Evolutionary conservation across 2,329 filamentous ascomycete genomes (phyloP), one percentile per base, ranked within the genome.

Genomic region (Nectriaceae sp.): DNA sequence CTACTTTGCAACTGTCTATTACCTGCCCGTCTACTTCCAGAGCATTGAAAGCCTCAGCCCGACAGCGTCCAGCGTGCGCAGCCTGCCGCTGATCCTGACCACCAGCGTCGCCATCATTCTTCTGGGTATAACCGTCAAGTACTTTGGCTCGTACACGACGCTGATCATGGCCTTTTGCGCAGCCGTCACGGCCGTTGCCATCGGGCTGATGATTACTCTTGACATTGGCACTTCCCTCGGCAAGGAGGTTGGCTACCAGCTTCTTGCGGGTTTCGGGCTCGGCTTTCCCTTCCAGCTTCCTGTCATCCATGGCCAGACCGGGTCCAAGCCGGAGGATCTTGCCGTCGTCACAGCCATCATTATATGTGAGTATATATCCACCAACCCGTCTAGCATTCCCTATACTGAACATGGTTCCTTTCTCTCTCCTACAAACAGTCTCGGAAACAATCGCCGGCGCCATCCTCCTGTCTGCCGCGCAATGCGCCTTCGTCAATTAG

Each of bases 401-500:
- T 40, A 8, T 15, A 29, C 21, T 46, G 22, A 10, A 5, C 21
- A 29, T 29, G 15, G n/a, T n/a, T n/a, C n/a, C n/a, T n/a, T n/a
- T n/a, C n/a, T n/a, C n/a, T 16, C 26, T 40, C 11, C 20, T 31
- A 22, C 33, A 24, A 40, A 4, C 21, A 58, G 53, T 75, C 56
- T 61, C 63, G 37, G 71, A 75, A 54, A 74, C 68, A 11, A 64
- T 75, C 31, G 72, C 72, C 11, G 71, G 70, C 22, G 69, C 72
- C 4, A 62, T 75, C 42, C 72, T 70, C 59, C 64, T 75, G 22
- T 70, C 71, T 3, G 69, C 65, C 36, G 71, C 66, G 4, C 66
- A 74, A 53, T 64, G 63, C 2, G 64, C 64, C 11, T 70, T 74
- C 40, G 59, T 66, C 10, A 68, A 70, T 39, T 61, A 62, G 11